Percentiles rank a stretch among this genome's conserved stretches.
These are phyloP conservation scores for Talaromyces stipitatus DNA, from an alignment of 495 filamentous ascomycete genomes.

Conservation along the genomic window DNA sequence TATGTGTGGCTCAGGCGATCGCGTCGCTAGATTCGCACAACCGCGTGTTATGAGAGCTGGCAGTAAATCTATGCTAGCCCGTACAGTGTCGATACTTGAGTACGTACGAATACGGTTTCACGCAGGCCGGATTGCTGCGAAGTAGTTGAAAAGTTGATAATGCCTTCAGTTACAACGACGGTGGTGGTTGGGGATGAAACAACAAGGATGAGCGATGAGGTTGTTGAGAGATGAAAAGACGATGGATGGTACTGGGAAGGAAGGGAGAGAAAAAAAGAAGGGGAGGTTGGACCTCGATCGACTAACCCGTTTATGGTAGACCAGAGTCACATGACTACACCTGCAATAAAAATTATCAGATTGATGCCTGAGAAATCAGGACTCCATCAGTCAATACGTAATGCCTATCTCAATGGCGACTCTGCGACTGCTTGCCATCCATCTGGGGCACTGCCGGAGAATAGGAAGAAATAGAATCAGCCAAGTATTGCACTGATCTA, in stretches of 20 bases:
- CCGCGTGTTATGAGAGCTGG: conserved; percentile 17
- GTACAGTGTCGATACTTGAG: not conserved
- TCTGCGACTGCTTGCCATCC: not conserved
- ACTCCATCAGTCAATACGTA: too few species aligned
- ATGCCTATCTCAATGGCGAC: not conserved
- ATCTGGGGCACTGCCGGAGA: not conserved
- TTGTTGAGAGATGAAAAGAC: conserved; percentile 7
- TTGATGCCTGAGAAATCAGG: too few species aligned
- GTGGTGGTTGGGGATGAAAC: conserved; percentile 8
- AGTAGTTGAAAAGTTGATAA: not conserved
- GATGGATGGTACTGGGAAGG: conserved; percentile 7
- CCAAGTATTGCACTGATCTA: not conserved
- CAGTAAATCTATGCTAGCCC: conserved; percentile 4
- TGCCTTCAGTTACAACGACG: conserved; percentile 1
- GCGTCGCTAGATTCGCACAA: conserved; percentile 37
- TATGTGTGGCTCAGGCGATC: conserved; percentile 21
- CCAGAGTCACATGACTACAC: not conserved
- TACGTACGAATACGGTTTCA: conserved; percentile 4
- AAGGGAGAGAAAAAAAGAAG: conserved; percentile 10
- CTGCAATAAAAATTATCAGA: not conserved
- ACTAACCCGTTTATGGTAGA: not conserved
- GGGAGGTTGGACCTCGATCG: not conserved
- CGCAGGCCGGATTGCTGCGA: not conserved
- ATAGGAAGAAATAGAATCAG: not conserved
- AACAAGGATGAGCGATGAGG: conserved; percentile 10